Evolutionary conservation across 108 stramenopile genomes (phyloP).

Genomic region (Epithemia pelagica): DNA sequence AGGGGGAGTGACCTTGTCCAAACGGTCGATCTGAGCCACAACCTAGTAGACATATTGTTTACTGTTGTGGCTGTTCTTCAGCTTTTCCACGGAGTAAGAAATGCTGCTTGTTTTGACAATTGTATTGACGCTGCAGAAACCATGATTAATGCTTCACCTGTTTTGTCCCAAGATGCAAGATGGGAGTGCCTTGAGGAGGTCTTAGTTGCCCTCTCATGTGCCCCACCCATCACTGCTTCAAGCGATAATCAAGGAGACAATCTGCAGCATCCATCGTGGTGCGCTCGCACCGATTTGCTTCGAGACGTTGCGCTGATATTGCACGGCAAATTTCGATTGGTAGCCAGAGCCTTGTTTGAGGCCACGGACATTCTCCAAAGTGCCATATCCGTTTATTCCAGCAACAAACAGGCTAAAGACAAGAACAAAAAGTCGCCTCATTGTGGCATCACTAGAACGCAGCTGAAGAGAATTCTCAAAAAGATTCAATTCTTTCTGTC

Average conservation of each 20-base stretch:
- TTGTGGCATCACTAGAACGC: no score
- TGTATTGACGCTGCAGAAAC: constrained; percentile 28
- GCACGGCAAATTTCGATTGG: constrained; percentile 16
- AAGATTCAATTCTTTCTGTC: constrained; percentile 44
- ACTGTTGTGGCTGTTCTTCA: constrained; percentile 24
- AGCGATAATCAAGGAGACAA: not conserved
- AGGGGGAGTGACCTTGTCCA: not conserved
- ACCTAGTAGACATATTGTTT: constrained; percentile 35
- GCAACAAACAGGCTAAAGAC: not conserved
- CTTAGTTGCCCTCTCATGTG: constrained; percentile 8
- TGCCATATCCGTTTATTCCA: not conserved
- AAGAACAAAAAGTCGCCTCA: not conserved
- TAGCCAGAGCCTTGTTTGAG: constrained; percentile 35
- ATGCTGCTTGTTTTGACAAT: constrained; percentile 12
- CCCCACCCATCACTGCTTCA: no score
- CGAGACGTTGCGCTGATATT: constrained; percentile 25
- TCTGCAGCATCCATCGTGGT: constrained; percentile 15
- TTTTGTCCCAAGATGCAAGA: constrained; percentile 24
- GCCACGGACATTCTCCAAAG: constrained; percentile 29
- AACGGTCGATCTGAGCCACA: constrained; percentile 18
- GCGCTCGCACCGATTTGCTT: constrained; percentile 10
- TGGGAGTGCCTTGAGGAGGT: constrained; percentile 20
- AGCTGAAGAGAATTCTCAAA: constrained; percentile 25
- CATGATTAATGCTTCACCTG: constrained; percentile 21
- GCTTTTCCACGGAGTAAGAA: constrained; percentile 32